These are phyloP conservation scores for Graphium sp. DNA, from an alignment of 2,329 filamentous ascomycete species.

Conservation along the genomic window DNA sequence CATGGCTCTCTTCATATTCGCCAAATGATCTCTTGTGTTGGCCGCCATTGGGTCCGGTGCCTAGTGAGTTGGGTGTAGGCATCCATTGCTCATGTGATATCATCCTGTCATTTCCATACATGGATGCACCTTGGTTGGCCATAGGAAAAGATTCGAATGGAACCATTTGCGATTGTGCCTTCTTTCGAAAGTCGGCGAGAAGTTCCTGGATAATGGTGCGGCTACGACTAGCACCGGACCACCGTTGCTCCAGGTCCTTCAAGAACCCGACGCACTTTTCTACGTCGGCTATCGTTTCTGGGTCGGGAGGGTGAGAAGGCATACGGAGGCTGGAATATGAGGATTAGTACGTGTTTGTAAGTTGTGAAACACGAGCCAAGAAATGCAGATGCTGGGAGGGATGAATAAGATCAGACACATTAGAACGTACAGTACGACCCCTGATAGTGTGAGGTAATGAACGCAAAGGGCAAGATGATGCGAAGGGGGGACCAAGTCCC, in stretches of 20 bases:
- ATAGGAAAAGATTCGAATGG: too few relatives aligned
- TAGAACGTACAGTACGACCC: constrained; percentile 10
- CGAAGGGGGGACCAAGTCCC: constrained; percentile 10
- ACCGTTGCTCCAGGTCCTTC: constrained; percentile 9
- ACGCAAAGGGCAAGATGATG: constrained; percentile 12
- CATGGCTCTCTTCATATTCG: too few relatives aligned
- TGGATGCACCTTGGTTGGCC: too few relatives aligned
- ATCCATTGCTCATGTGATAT: too few relatives aligned
- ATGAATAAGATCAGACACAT: background rate
- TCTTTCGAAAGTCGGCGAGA: constrained; percentile 5
- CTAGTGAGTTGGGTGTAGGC: too few relatives aligned
- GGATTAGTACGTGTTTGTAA: background rate
- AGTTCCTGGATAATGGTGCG: constrained; percentile 11
- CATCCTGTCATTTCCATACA: too few relatives aligned
- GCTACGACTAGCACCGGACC: constrained; percentile 10
- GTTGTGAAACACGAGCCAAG: too few relatives aligned
- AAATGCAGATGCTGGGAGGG: too few relatives aligned
- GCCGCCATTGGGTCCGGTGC: too few relatives aligned
- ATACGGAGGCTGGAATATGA: constrained; percentile 7
- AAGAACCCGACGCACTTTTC: constrained; percentile 9
- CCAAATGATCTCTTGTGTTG: too few relatives aligned
- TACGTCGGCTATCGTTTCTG: constrained; percentile 6
- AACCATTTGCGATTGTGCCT: too few relatives aligned
- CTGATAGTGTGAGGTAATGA: constrained; percentile 11
- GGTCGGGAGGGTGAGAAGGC: constrained; percentile 3